A percentile compares a stretch with the other conserved stretches of the same genome.
These are phyloP conservation scores for Aspergillus cavernicola DNA, from an alignment of 495 filamentous ascomycete genomes.

Conservation along the genomic window DNA sequence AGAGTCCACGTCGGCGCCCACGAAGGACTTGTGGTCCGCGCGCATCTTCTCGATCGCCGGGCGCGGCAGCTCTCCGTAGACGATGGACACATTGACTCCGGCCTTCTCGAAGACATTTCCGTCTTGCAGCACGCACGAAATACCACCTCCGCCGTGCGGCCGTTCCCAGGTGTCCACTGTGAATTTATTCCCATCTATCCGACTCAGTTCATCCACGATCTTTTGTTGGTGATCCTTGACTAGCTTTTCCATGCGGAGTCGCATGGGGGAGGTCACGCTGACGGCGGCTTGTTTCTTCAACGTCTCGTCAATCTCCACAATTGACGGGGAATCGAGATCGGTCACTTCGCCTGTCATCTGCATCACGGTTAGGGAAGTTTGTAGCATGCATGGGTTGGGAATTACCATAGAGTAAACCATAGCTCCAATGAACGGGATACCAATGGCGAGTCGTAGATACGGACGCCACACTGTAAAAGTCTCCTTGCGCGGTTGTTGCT, in stretches of 20 bases:
- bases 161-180: constrained; percentile 81
- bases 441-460: constrained; percentile 55
- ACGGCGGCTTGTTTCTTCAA: constrained; percentile 41
- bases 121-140: constrained; percentile 91
- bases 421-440: constrained; percentile 57
- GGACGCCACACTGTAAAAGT: constrained; percentile 47
- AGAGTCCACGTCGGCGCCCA: constrained; percentile 66
- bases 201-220: constrained; percentile 76
- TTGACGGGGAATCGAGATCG: constrained; percentile 57
- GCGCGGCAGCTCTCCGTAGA: constrained; percentile 88
- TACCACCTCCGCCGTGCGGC: constrained; percentile 78
- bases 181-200: constrained; percentile 80
- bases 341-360: constrained; percentile 50
- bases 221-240: constrained; percentile 87
- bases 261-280: constrained; percentile 79
- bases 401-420: constrained; percentile 67
- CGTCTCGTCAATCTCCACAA: constrained; percentile 44
- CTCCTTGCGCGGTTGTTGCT: constrained; percentile 22
- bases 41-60: constrained; percentile 91
- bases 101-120: constrained; percentile 98
- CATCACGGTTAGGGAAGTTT: constrained; percentile 7
- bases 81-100: constrained; percentile 89
- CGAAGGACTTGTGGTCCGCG: constrained; percentile 86
- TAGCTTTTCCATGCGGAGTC: constrained; percentile 92
- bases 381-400: background rate